Percentiles rank a stretch among this genome's conserved stretches.
Evolutionary conservation across 495 filamentous ascomycete genomes (phyloP).

Genomic region (Wilcoxina mikolae): DNA sequence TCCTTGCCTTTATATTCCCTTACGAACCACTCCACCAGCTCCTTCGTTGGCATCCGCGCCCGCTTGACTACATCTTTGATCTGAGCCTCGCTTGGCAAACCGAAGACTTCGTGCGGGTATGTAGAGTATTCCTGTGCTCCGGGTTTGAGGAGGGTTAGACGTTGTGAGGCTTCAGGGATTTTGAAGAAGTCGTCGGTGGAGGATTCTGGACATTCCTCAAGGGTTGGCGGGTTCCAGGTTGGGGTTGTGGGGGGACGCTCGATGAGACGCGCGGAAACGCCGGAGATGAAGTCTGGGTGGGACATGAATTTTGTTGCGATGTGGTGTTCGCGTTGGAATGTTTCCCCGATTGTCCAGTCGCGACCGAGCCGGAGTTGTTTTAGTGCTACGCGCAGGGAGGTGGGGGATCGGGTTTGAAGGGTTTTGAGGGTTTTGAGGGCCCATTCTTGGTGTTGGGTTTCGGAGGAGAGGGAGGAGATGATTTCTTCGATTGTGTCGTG

Average conservation of each 20-base stretch:
- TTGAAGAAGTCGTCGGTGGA: conserved; percentile 48
- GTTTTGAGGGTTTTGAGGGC: conserved; percentile 57
- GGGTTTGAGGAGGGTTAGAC: conserved; percentile 40
- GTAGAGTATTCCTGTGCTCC: conserved; percentile 38
- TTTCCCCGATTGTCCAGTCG: conserved; percentile 61
- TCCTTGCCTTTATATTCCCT: conserved; percentile 34
- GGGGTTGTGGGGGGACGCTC: conserved; percentile 40
- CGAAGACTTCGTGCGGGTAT: conserved; percentile 52
- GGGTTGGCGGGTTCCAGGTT: conserved; percentile 52
- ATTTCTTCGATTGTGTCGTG: conserved; percentile 54
- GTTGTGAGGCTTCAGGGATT: conserved; percentile 30
- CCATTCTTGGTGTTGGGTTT: conserved; percentile 46
- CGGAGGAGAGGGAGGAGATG: conserved; percentile 47
- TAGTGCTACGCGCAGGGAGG: conserved; percentile 65
- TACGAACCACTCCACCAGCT: conserved; percentile 39
- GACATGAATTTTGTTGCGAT: conserved; percentile 74
- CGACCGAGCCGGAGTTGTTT: conserved; percentile 60
- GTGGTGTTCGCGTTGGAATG: conserved; percentile 68
- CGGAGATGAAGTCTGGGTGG: conserved; percentile 73
- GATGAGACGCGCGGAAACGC: conserved; percentile 62
- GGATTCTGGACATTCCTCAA: conserved; percentile 41
- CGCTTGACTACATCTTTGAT: conserved; percentile 42
- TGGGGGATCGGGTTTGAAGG: conserved; percentile 62
- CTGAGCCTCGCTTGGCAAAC: conserved; percentile 61
- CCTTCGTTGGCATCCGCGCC: conserved; percentile 28